These are phyloP conservation scores for Xylaria sp. DNA, from an alignment of 2,329 filamentous ascomycete species.

Conservation along the genomic window DNA sequence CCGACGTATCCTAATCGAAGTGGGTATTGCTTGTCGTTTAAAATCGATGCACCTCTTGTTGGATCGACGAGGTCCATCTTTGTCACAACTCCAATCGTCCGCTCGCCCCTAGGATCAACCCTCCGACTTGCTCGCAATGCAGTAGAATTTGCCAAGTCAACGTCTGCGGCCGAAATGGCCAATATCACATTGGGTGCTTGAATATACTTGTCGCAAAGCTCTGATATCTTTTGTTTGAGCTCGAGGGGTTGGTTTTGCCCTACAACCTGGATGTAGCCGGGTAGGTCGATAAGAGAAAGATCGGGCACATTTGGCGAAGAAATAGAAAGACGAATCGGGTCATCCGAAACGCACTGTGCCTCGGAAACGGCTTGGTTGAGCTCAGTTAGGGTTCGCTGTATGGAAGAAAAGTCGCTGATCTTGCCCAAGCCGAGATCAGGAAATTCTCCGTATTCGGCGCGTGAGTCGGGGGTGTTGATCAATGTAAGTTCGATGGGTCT, in stretches of 20 bases:
- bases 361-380: constrained; percentile 93
- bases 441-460: constrained; percentile 94
- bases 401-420: constrained; percentile 89
- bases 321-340: constrained; percentile 94
- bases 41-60: constrained; percentile 77
- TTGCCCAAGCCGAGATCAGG: constrained; percentile 89
- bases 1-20: constrained; percentile 95
- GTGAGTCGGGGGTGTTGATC: constrained; percentile 89
- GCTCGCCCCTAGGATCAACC: constrained; percentile 92
- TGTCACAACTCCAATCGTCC: constrained; percentile 98
- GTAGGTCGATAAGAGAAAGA: constrained; percentile 93
- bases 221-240: constrained; percentile 93
- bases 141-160: constrained; percentile 96
- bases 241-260: constrained; percentile 90
- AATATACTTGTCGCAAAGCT: constrained; percentile 98
- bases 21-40: constrained; percentile 92
- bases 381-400: constrained; percentile 93
- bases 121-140: constrained; percentile 88
- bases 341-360: constrained; percentile 91
- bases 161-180: constrained; percentile 96
- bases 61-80: constrained; percentile 99
- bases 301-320: constrained; percentile 96
- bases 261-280: constrained; percentile 96
- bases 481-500: constrained; percentile 95
- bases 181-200: constrained; percentile 95